Base-by-base conservation (phyloP, 164 flowering plant genomes). In the Taxillus chinensis region DNA sequence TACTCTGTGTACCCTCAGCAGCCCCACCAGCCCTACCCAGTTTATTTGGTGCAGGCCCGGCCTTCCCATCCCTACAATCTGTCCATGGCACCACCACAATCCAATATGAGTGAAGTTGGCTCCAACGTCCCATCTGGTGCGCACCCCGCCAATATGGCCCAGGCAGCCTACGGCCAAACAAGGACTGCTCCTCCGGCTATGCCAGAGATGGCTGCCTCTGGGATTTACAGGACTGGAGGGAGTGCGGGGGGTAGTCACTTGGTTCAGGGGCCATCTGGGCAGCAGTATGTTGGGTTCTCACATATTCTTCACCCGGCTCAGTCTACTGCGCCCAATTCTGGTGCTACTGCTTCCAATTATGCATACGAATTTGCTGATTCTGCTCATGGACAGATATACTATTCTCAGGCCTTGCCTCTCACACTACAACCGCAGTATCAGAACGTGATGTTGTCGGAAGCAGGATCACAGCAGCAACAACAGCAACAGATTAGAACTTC, bases 291-390 rank as follows among this genome's bases (percentile, higher is more conserved):
- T 53, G 80, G 81, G 59, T 86, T 76, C 77, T 78, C 84, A 60
- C 96, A 86, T 67, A 71, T 84, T 59, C 90, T 79, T 62, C 81
- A 80, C 65, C 83, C 87, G 37, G 73, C 92, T 55, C 90, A 86
- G 61, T 78, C 96, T 2, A 62, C 70, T 53, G 78, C 79, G 9
- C 81, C 83, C 13, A 46, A 73, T 56, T 71, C 84, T 3, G 67
- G 62, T 41, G 72, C 70, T 5, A n/a, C 75, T 59, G 71, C 80
- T 27, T 27, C 27, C 27, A 27, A 27, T 27, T 27, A 27, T 27
- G 27, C 27, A 11, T 91, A 80, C 64, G 92, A 85, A 56, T 83
- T 42, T 58, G 45, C 81, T 1, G 86, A 89, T 71, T 82, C 90
- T 55, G 58, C 80, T 45, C 88, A 83, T 67, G 74, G 79, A 3